Evolutionary conservation across 768 basidiomycete species (phyloP).

Genomic region (Cantharellus anzutake): DNA sequence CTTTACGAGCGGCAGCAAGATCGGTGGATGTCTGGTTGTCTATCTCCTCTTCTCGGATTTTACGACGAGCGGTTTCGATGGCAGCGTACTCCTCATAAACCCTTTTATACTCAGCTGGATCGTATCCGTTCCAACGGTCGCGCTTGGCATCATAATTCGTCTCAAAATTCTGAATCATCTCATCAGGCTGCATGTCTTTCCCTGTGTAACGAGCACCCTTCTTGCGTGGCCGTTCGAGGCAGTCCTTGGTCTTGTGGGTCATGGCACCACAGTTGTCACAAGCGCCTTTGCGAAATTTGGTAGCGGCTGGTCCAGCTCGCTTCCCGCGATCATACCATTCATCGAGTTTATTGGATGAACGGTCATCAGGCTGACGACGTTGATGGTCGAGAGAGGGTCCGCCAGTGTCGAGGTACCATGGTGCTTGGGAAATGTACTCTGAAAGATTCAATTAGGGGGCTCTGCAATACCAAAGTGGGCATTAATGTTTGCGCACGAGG

Average conservation of each 20-base stretch:
- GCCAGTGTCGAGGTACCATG: slow-evolving; percentile 96
- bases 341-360: slow-evolving; percentile 46
- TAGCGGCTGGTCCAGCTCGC: slow-evolving; percentile 75
- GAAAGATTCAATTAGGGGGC: not conserved
- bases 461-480: not conserved
- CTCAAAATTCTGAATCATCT: slow-evolving; percentile 64
- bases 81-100: slow-evolving; percentile 92
- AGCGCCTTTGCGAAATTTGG: slow-evolving; percentile 93
- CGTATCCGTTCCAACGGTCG: slow-evolving; percentile 97
- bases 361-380: slow-evolving; percentile 50
- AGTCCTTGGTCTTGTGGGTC: slow-evolving; percentile 81
- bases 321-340: slow-evolving; percentile 83
- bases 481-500: slow-evolving; percentile 46
- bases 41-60: slow-evolving; percentile 87
- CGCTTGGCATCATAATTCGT: slow-evolving; percentile 82
- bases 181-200: slow-evolving; percentile 80
- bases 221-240: slow-evolving; percentile 89
- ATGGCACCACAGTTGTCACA: slow-evolving; percentile 98
- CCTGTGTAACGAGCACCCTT: slow-evolving; percentile 88
- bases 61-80: slow-evolving; percentile 76
- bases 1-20: slow-evolving; percentile 74
- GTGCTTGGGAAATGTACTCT: slow-evolving; percentile 98
- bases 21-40: slow-evolving; percentile 94
- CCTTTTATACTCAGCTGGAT: slow-evolving; percentile 64
- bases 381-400: slow-evolving; percentile 90